Base-by-base conservation (phyloP, 768 basidiomycete genomes). In the Holtermannia corniformis region DNA sequence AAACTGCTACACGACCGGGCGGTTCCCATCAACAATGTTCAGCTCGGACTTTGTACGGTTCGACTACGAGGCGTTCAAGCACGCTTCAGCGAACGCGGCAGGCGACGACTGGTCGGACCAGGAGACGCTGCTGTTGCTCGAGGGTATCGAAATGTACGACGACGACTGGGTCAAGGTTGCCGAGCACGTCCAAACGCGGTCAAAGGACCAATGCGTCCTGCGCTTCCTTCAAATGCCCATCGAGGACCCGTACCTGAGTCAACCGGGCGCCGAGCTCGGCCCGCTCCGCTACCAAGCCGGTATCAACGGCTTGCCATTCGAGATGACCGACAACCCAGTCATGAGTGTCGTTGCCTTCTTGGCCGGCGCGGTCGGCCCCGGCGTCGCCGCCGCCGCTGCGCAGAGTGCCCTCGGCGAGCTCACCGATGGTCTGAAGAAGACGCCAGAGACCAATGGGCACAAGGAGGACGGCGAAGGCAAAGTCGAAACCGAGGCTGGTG, bases 341-440 rank as follows among this genome's bases (percentile, higher is more conserved):
- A 90, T 99, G 90, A 89, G 87, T 70, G 95, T 97, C 21, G 92
- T 97, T 19, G 90, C 95, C 1, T 97, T 96, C 76, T 77, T 99
- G 21, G 90, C 95, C 5, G 57, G 58, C 19, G 90, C 92, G 10
- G 85, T 97, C 5, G 82, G 82, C 10, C 89, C 90, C 0, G 83
- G 84, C 0, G 85, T 95, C 3, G 93, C 92, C 3, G 86, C 89
- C 0, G 90, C 90, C 55, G 93, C 92, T 1, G 95, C 95, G 4
- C 90, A 90, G 70, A 83, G 83, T 0, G 91, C 90, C 0, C 73
- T 93, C 55, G 86, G 86, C 43, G 85, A 86, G 52, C 77, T 93
- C 19, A 84, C 82, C 7, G 81, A 82, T 57, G 81, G 78, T 10
- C 75, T 79, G 41, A 76, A 72, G 52, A 53, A 59, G 48, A 44